phyloP scores from a whole-genome alignment of 805 yeast genomes.

The Ogataea sp. region DNA sequence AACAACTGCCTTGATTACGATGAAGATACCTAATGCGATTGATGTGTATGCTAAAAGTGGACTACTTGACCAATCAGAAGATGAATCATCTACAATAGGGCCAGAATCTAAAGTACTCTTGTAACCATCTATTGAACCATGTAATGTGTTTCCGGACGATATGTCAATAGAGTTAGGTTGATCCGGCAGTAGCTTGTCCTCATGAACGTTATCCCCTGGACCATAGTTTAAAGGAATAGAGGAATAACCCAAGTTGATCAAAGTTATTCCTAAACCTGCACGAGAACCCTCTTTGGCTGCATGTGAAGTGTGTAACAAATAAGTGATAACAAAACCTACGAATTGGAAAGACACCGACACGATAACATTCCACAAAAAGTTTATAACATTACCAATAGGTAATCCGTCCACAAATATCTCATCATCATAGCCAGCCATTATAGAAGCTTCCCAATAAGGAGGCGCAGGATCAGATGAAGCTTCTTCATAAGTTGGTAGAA shows the following conservation, averaged over 20 bases:
- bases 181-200: slow-evolving; percentile 39
- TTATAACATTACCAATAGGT: slow-evolving; percentile 90
- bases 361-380: slow-evolving; percentile 81
- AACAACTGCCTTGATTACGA: slow-evolving; percentile 56
- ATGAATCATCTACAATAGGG: slow-evolving; percentile 4
- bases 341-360: slow-evolving; percentile 90
- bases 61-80: slow-evolving; percentile 16
- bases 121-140: slow-evolving; percentile 20
- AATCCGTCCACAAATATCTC: slow-evolving; percentile 92
- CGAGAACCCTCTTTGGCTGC: slow-evolving; percentile 95
- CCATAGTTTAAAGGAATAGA: slow-evolving; percentile 37
- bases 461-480: slow-evolving; percentile 93
- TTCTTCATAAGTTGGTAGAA: slow-evolving; percentile 82
- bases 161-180: slow-evolving; percentile 54
- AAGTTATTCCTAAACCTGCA: slow-evolving; percentile 82
- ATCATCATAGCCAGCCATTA: slow-evolving; percentile 74
- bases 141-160: slow-evolving; percentile 11
- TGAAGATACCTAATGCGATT: slow-evolving; percentile 59
- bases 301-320: slow-evolving; percentile 88
- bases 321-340: slow-evolving; percentile 87
- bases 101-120: slow-evolving; percentile 14
- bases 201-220: slow-evolving; percentile 11
- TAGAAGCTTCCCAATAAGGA: slow-evolving; percentile 92
- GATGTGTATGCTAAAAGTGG: slow-evolving; percentile 56
- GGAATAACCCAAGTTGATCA: slow-evolving; percentile 60